A percentile compares a stretch with the other conserved stretches of the same genome.
Conservation (phyloP, 2,329 filamentous ascomycete genomes). For the Fusarium chaquense region DNA sequence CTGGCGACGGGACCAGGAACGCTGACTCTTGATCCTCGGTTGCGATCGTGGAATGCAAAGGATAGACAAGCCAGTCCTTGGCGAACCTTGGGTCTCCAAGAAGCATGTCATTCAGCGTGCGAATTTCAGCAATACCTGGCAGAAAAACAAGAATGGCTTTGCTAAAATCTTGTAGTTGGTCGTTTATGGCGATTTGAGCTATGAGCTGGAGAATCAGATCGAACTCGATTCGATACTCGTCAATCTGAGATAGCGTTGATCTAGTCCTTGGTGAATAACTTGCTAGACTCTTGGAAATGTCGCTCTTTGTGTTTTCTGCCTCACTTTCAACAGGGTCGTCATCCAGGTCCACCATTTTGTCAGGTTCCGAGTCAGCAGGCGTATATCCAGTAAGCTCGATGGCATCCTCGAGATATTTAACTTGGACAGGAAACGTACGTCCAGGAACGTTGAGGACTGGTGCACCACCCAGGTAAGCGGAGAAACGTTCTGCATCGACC, state of each 20-base stretch:
- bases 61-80: constrained; percentile 85
- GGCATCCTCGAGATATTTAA: constrained; percentile 91
- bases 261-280: constrained; percentile 82
- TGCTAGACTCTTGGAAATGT: constrained; percentile 73
- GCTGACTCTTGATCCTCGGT: constrained; percentile 96
- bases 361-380: constrained; percentile 57
- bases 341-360: constrained; percentile 71
- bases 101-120: constrained; percentile 87
- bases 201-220: constrained; percentile 86
- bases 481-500: constrained; percentile 92
- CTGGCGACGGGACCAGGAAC: constrained; percentile 85
- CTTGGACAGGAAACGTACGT: constrained; percentile 90
- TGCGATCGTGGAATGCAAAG: constrained; percentile 93
- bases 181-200: constrained; percentile 77
- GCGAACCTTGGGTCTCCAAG: constrained; percentile 80
- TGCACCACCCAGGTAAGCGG: constrained; percentile 85
- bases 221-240: constrained; percentile 94
- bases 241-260: constrained; percentile 79
- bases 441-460: constrained; percentile 92
- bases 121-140: constrained; percentile 93
- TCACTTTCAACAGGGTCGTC: constrained; percentile 68
- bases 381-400: constrained; percentile 86
- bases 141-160: constrained; percentile 95
- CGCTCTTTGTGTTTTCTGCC: constrained; percentile 64
- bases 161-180: constrained; percentile 77